Conservation (phyloP, 176 grass and related monocot species). For the Triticum urartu region DNA sequence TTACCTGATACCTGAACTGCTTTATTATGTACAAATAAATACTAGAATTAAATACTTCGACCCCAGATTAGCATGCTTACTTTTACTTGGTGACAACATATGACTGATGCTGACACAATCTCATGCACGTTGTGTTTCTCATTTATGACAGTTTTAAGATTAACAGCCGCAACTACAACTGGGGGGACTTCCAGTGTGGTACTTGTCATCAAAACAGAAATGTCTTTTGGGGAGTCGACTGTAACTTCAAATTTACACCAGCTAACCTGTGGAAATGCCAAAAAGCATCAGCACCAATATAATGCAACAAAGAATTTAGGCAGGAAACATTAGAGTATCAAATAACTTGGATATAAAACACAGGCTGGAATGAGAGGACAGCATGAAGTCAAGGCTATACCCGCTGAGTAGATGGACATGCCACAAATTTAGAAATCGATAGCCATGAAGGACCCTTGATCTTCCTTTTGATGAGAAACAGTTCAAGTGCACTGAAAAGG, state of each 20-base stretch:
- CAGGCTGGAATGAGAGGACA: not conserved
- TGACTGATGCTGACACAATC: slow-evolving; percentile 89
- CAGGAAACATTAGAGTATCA: not conserved
- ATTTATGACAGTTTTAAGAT: slow-evolving; percentile 88
- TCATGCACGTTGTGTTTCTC: slow-evolving; percentile 88
- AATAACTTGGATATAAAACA: not conserved
- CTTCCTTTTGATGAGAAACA: slow-evolving; percentile 93
- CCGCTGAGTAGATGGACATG: slow-evolving; percentile 54
- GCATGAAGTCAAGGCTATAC: slow-evolving; percentile 31
- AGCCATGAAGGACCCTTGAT: slow-evolving; percentile 97
- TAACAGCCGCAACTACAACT: slow-evolving; percentile 79
- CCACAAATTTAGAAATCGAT: slow-evolving; percentile 73
- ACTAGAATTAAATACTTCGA: slow-evolving; percentile 11
- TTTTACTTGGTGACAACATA: slow-evolving; percentile 91
- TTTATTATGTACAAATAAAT: slow-evolving; percentile 15
- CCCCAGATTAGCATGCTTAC: slow-evolving; percentile 44
- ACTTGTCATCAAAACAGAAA: slow-evolving; percentile 63
- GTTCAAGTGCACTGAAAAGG: slow-evolving; percentile 76
- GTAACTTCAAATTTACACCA: slow-evolving; percentile 96
- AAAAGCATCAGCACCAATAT: slow-evolving; percentile 15
- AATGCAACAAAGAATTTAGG: not conserved
- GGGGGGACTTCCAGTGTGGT: slow-evolving; percentile 56
- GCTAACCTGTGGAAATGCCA: slow-evolving; percentile 67
- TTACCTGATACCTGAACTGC: not conserved
- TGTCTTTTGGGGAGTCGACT: slow-evolving; percentile 84